These are phyloP conservation scores for Colletotrichum abscissum DNA, from an alignment of 2,329 filamentous ascomycete species.

Conservation along the genomic window DNA sequence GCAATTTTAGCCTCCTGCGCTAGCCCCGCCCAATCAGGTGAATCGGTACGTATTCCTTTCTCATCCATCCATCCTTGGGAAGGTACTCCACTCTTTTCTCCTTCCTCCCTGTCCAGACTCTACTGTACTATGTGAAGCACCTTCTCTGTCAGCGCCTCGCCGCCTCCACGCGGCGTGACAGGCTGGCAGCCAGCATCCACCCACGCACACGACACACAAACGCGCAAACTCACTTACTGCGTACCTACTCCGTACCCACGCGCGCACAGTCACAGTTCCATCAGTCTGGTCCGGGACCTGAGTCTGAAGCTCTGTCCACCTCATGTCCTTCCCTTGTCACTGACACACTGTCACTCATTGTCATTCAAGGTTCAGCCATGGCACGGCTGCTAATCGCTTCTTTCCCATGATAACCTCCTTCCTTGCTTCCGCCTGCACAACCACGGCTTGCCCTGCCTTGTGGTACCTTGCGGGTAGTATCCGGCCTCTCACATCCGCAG, in stretches of 20 bases:
- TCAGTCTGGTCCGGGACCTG: not conserved
- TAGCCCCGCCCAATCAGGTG: slow-evolving; percentile 13
- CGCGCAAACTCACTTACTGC: no score
- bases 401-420: slow-evolving; percentile 3
- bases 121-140: not conserved
- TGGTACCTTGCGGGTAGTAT: not conserved
- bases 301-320: not conserved
- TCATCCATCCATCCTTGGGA: no score
- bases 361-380: not conserved
- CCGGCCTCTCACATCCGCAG: not conserved
- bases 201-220: not conserved
- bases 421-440: not conserved
- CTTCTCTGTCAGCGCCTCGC: not conserved
- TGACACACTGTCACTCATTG: not conserved
- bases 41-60: not conserved
- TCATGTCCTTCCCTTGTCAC: not conserved
- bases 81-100: not conserved
- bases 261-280: not conserved
- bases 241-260: not conserved
- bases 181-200: not conserved
- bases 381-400: not conserved
- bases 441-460: not conserved
- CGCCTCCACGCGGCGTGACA: no score
- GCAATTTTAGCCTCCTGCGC: slow-evolving; percentile 22
- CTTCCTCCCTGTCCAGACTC: not conserved